Percentiles rank a stretch among this genome's conserved stretches.
phyloP scores from a whole-genome alignment of 148 eudicot genomes.

The Fagopyrum tataricum region DNA sequence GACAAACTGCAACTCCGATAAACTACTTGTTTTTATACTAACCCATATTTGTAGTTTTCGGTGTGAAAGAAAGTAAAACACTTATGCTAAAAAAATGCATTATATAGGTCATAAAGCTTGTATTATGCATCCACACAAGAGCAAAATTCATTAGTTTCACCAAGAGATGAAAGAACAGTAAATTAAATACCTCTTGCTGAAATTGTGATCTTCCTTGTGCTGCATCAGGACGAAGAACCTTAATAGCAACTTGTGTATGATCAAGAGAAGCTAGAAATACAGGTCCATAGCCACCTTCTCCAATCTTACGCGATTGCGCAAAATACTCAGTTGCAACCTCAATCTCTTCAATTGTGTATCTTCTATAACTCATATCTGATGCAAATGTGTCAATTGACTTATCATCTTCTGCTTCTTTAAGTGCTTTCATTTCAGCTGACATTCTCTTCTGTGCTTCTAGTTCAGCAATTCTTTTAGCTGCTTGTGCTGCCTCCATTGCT shows the following conservation, averaged over 20 bases:
- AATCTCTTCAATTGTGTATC: conserved; percentile 79
- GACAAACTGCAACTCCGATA: too few relatives aligned
- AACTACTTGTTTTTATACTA: too few relatives aligned
- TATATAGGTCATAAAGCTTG: too few relatives aligned
- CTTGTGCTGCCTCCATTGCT: conserved; percentile 70
- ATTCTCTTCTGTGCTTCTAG: conserved; percentile 55
- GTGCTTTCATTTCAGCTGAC: conserved; percentile 40
- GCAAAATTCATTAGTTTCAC: not conserved
- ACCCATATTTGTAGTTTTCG: too few relatives aligned
- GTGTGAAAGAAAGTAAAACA: too few relatives aligned
- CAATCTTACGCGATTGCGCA: conserved; percentile 57
- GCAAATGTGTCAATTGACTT: conserved; percentile 27
- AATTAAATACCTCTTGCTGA: conserved; percentile 74
- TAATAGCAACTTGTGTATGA: conserved; percentile 75
- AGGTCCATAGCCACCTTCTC: conserved; percentile 98
- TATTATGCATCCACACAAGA: too few relatives aligned
- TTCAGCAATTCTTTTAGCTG: conserved; percentile 62
- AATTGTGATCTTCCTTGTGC: conserved; percentile 92
- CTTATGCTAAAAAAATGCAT: too few relatives aligned
- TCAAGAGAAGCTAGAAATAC: conserved; percentile 64
- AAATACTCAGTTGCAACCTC: conserved; percentile 70
- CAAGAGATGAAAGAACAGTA: not conserved
- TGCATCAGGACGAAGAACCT: conserved; percentile 95
- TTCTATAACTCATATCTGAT: conserved; percentile 43
- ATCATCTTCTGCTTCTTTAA: conserved; percentile 36